Conservation (phyloP, 2,329 filamentous ascomycete species). For the Raffaelea albimanens region DNA sequence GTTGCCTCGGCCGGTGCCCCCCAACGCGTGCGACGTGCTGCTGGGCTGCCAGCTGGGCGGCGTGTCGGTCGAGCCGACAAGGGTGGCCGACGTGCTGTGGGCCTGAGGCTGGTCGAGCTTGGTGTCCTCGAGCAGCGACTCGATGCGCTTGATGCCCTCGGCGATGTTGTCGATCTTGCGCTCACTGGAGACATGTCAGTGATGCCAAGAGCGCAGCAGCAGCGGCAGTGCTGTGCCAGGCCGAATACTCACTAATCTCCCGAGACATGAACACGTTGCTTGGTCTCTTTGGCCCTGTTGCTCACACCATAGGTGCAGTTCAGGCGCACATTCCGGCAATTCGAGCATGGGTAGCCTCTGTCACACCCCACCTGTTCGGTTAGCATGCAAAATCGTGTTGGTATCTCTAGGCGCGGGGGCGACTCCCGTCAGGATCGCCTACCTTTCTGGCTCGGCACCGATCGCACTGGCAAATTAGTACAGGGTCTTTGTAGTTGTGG, state of each 20-base stretch:
- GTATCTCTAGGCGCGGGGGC: not conserved
- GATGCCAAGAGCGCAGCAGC: too few species aligned
- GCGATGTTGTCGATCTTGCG: slow-evolving; percentile 42
- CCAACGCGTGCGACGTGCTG: too few species aligned
- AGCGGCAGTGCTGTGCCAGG: not conserved
- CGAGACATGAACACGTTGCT: not conserved
- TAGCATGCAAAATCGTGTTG: not conserved
- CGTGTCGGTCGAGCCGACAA: too few species aligned
- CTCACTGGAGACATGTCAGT: slow-evolving; percentile 28
- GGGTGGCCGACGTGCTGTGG: too few species aligned
- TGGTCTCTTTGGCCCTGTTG: not conserved
- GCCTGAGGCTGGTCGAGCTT: too few species aligned
- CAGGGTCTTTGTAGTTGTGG: too few species aligned
- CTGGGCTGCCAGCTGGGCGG: too few species aligned
- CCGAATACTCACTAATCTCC: not conserved
- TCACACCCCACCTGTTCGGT: not conserved
- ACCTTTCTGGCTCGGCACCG: not conserved
- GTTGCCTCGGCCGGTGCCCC: too few species aligned
- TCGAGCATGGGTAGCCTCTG: not conserved
- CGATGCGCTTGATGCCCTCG: slow-evolving; percentile 32
- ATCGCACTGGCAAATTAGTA: not conserved
- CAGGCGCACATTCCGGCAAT: not conserved
- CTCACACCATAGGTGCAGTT: not conserved
- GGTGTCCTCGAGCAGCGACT: slow-evolving; percentile 25
- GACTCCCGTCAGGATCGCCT: not conserved